Conservation (phyloP, 106 monocot genomes). For the Dioscorea alata region DNA sequence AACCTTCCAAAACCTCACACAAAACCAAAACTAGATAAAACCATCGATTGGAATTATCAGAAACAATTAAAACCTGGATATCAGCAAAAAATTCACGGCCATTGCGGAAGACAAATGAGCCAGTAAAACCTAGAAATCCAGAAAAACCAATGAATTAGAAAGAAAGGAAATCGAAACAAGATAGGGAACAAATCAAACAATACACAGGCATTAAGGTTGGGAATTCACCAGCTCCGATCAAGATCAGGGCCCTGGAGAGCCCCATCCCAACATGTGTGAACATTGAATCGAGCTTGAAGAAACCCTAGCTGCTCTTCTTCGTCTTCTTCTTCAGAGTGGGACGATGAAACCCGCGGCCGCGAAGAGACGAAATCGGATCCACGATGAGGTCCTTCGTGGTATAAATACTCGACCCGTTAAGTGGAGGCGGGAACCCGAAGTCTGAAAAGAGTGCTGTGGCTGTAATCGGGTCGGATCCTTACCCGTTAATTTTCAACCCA, state of each 20-base stretch:
- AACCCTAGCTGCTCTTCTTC: conserved; percentile 10
- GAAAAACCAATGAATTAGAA: not conserved
- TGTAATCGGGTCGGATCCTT: no score
- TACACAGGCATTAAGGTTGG: not conserved
- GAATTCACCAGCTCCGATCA: conserved; percentile 59
- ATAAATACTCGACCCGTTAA: no score
- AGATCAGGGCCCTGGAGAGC: conserved; percentile 46
- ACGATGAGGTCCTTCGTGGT: no score
- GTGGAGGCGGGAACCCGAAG: no score
- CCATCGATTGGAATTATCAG: no score
- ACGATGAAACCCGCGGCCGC: no score
- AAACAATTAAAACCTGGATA: conserved; percentile 43
- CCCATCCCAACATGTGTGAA: conserved; percentile 65
- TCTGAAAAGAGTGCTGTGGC: no score
- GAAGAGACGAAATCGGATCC: no score
- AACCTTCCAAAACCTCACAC: no score
- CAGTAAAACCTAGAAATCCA: conserved; percentile 37
- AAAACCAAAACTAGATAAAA: not conserved
- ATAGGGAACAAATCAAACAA: no score
- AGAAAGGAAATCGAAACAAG: not conserved
- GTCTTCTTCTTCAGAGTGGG: no score
- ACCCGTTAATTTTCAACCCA: no score
- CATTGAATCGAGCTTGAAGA: conserved; percentile 18
- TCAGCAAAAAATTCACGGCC: conserved; percentile 63
- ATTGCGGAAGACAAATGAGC: conserved; percentile 54